Base-by-base conservation (phyloP, 768 basidiomycete genomes). In the Gyrodon lividus region DNA sequence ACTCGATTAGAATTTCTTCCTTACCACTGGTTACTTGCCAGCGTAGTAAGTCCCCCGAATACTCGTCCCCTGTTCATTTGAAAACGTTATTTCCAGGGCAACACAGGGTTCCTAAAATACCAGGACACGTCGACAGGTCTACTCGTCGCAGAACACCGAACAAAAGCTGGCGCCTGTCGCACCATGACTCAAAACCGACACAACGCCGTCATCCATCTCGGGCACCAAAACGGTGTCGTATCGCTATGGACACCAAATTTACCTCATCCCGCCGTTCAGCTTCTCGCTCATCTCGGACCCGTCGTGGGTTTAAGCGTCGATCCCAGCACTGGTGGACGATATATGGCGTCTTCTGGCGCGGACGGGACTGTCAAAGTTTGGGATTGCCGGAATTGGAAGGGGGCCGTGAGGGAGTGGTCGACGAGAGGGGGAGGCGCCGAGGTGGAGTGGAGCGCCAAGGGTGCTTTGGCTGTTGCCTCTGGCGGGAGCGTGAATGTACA, bases 221-320 rank as follows among this genome's bases (percentile, higher is more conserved):
- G 97, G 0, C 96, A 98, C 63, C 85, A 91, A 62, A 98, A 98
- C 61, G 96, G 96, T 13, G 86, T 85, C 22, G 89, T 98, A n/a
- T 94, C 94, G 0, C 76, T 98, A 2, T 98, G 95, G 94, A 96
- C 95, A 6, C 97, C 97, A 0, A 97, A 96, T 64, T 77, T 97
- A 4, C 83, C 92, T 0, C 87, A 92, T 53, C 90, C 96, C 0
- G 93, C 92, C 1, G 92, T 98, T 30, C 92, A 90, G 55, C 80
- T 98, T 0, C 80, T 97, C 6, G 89, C 96, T 1, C 97, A 98
- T 65, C 72, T 92, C 1, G 94, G 95, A 0, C 93, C 95, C 0
- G 84, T 98, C 3, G 77, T 81, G 2, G 82, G 87, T 26, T 76
- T 96, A 16, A 80, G 86, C 22, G 80, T 97, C 5, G 96, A 98